Evolutionary conservation across 306 rosid species (phyloP), one percentile per base, ranked within the genome.

Genomic region (Sophora flavescens): DNA sequence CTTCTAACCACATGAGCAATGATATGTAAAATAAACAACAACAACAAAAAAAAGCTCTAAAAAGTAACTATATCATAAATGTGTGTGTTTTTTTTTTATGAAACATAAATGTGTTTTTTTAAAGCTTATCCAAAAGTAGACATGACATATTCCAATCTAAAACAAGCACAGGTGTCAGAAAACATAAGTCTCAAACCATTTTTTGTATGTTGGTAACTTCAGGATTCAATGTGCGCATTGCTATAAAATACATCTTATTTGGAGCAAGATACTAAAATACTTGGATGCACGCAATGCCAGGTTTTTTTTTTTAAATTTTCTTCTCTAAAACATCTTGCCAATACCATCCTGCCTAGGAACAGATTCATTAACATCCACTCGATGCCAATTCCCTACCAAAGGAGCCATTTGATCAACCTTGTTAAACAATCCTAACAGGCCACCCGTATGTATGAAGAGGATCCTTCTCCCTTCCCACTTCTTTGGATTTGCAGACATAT

Each of bases 391-490:
- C 61, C 97, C 97, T 8, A 87, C 81, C 53, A 70, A 60, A 13
- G 98, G 72, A 76, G 72, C 77, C 78, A 95, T 53, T 83, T 90
- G 89, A 56, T 88, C 97, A 39, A 88, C 96, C 84, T 95, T 95
- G 85, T 92, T 97, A 57, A 47, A 95, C 90, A 95, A 79, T 62
- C 98, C 98, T 5, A 95, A 89, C 15, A 92, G 85, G 63, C 98
- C 98, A 17, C 98, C 98, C 0, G 98, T 92, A 78, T 95, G 98
- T 77, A 95, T 60, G 83, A 95, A 94, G 63, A 94, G 97, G 80
- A 94, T 53, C 86, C 83, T 92, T 76, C 97, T 92, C 66, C 98
- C 96, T 88, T 90, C 98, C 98, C 98, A 94, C 63, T 90, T 89
- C 85, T 86, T 81, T 48, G 97, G 92, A 83, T 92, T 87, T 80